phyloP scores from a whole-genome alignment of 2,329 filamentous ascomycete species.

The Claviceps pusilla region DNA sequence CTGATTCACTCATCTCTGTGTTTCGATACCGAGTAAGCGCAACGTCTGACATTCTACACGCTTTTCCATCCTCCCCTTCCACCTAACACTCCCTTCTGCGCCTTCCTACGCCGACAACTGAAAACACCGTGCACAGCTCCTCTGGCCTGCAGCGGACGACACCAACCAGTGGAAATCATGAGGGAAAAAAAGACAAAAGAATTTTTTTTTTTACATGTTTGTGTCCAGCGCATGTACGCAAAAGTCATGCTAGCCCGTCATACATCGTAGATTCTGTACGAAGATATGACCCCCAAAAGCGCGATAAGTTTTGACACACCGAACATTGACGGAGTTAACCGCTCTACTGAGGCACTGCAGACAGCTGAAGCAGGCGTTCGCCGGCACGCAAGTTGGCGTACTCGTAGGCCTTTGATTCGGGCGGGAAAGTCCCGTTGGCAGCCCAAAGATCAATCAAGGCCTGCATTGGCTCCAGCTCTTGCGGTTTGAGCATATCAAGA shows the following conservation, averaged over 20 bases:
- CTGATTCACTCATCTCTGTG: not conserved
- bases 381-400: constrained; percentile 48
- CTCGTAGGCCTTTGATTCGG: constrained; percentile 53
- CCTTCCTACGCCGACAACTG: not conserved
- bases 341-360: constrained; percentile 17
- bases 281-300: not conserved
- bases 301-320: not conserved
- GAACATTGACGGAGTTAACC: not conserved
- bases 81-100: not conserved
- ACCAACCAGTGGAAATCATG: not conserved
- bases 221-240: constrained; percentile 1
- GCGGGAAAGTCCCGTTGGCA: constrained; percentile 72
- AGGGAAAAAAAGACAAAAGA: not conserved
- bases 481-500: constrained; percentile 69
- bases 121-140: not conserved
- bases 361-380: constrained; percentile 40
- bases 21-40: not conserved
- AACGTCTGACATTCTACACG: not conserved
- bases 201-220: not conserved
- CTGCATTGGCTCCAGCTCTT: constrained; percentile 92
- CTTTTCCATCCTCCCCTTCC: no score
- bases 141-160: constrained; percentile 3
- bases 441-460: constrained; percentile 85
- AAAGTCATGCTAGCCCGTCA: not conserved
- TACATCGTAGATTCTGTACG: not conserved